Evolutionary conservation across 768 basidiomycete species (phyloP).

Genomic region (Agaricus subrufescens): DNA sequence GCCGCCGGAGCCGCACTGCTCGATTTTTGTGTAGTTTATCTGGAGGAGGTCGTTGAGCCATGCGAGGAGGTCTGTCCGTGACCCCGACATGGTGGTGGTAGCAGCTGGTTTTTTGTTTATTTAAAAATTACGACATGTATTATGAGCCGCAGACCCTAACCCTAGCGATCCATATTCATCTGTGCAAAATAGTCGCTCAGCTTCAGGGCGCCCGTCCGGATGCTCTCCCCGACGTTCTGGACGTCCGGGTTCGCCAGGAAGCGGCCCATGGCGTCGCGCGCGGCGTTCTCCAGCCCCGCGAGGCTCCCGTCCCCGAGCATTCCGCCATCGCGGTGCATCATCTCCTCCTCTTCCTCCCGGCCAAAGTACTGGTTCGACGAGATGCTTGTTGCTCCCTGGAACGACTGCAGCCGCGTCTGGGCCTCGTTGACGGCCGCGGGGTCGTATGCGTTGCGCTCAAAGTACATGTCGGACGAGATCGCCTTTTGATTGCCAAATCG

Average conservation of each 20-base stretch:
- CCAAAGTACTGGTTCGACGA: conserved; percentile 98
- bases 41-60: conserved; percentile 96
- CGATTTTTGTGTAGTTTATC: conserved; percentile 87
- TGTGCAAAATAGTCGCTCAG: conserved; percentile 32
- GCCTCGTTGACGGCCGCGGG: conserved; percentile 67
- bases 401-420: conserved; percentile 72
- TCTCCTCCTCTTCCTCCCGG: conserved; percentile 75
- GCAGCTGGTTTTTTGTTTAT: not conserved
- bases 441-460: conserved; percentile 87
- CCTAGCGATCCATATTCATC: conserved; percentile 6
- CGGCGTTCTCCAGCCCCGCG: conserved; percentile 54
- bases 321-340: conserved; percentile 31
- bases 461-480: conserved; percentile 98
- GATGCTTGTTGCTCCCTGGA: conserved; percentile 90
- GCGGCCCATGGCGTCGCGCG: conserved; percentile 69
- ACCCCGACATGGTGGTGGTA: conserved; percentile 46
- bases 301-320: conserved; percentile 52
- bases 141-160: conserved; percentile 6
- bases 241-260: conserved; percentile 85
- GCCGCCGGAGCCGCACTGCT: conserved; percentile 87
- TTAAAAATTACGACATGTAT: not conserved
- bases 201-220: conserved; percentile 79
- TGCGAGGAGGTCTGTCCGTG: conserved; percentile 79
- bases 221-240: conserved; percentile 76
- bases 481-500: conserved; percentile 92